Evolutionary conservation across 2,329 filamentous ascomycete species (phyloP).

Genomic region (Coniochaeta sp.): DNA sequence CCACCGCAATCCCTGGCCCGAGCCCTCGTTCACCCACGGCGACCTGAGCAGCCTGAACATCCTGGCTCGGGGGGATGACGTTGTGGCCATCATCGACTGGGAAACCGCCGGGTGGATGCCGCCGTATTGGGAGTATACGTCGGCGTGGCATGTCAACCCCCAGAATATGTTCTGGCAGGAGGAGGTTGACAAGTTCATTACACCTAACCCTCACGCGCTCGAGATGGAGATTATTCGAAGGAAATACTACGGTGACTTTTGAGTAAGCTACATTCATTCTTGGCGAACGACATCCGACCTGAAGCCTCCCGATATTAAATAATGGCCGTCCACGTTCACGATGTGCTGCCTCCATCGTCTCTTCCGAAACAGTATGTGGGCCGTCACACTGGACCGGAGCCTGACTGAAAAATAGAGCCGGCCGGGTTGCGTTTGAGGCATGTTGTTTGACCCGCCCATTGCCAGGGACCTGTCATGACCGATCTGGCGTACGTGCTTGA

Average conservation of each 20-base stretch:
- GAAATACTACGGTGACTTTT: background rate
- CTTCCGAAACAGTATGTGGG: too few species aligned
- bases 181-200: background rate
- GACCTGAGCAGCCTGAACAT: constrained; percentile 22
- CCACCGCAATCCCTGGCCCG: constrained; percentile 9
- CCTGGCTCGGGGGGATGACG: constrained; percentile 15
- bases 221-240: background rate
- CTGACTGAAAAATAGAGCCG: too few species aligned
- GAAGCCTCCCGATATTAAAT: too few species aligned
- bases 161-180: constrained; percentile 1
- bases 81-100: constrained; percentile 20
- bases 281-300: too few species aligned
- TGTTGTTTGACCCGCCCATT: too few species aligned
- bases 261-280: background rate
- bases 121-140: constrained; percentile 17
- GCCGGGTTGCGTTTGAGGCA: too few species aligned
- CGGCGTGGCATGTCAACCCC: background rate
- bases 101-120: constrained; percentile 17
- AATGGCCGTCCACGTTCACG: too few species aligned
- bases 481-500: too few species aligned
- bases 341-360: too few species aligned
- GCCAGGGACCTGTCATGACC: too few species aligned
- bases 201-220: background rate
- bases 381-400: too few species aligned
- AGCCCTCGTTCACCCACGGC: constrained; percentile 7